Evolutionary conservation across 2,329 filamentous ascomycete genomes (phyloP), one percentile per base, ranked within the genome.

Genomic region (Talaromyces verruculosus): DNA sequence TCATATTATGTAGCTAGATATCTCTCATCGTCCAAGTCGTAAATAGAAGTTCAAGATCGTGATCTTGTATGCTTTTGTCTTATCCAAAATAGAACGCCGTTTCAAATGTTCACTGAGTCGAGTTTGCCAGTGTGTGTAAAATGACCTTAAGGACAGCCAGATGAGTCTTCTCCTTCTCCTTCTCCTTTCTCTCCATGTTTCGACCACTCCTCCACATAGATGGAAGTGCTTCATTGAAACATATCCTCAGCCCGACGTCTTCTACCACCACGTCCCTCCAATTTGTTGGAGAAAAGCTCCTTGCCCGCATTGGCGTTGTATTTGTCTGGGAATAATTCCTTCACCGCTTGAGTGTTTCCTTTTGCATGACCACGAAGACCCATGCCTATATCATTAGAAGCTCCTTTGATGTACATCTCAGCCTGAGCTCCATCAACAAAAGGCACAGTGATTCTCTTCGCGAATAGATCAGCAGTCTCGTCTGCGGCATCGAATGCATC

Each of bases 181-280:
- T 55, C 51, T 22, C 30, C 33, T 3, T 22, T 33, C 15, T 53
- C 49, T 33, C 15, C 30, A 39, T 22, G 19, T 25, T 25, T 57
- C 33, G 11, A 19, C 5, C 8, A n/a, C 49, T 37, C 53, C 2
- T 57, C 30, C 33, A 57, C 11, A 37, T 15, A 10, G 7, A n/a
- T 28, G 60, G 10, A 51, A 45, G 25, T 22, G 4, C 39, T 33
- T 84, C 76, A 92, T 68, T 84, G 82, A 74, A 92, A 93, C 69
- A 91, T 81, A 78, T 93, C 91, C 71, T 91, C 89, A 0, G 91
- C 91, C 73, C 83, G 88, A 71, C 89, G 86, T 69, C 91, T 85
- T 68, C 82, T 83, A 66, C 83, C 82, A 15, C 85, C 83, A 68
- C 87, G 82, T 1, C 85, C 86, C 63, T 87, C 84, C 30, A 87